phyloP scores from a whole-genome alignment of 2,329 filamentous ascomycete species.

The Aspergillus persii region DNA sequence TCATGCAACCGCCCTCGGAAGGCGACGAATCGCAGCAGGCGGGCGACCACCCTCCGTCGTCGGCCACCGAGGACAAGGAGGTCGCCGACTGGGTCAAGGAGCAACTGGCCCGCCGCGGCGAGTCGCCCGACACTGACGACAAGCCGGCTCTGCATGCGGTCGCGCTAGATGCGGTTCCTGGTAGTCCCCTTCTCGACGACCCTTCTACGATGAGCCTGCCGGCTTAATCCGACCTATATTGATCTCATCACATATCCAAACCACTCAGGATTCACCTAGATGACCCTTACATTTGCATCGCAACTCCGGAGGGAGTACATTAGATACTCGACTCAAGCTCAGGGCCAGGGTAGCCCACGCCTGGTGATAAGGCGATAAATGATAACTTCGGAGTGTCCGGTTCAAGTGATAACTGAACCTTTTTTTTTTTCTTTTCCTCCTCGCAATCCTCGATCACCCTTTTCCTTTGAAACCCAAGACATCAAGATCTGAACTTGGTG shows the following conservation, averaged over 20 bases:
- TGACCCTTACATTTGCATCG: neutral
- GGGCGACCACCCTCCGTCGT: constrained; percentile 31
- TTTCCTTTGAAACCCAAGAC: neutral
- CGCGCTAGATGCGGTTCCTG: constrained; percentile 69
- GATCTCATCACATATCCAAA: neutral
- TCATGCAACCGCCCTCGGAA: constrained; percentile 74
- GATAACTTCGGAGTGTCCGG: neutral
- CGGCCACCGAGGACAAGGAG: constrained; percentile 67
- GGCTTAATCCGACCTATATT: neutral
- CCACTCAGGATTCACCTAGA: neutral
- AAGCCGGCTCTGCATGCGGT: constrained; percentile 87
- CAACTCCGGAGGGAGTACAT: neutral
- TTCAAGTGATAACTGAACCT: neutral
- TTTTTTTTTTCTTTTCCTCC: neutral
- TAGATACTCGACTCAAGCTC: neutral
- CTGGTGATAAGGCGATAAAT: neutral
- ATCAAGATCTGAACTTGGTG: neutral
- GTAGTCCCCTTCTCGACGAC: constrained; percentile 36
- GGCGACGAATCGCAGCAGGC: constrained; percentile 32
- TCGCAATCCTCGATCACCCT: neutral
- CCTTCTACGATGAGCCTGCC: constrained; percentile 13
- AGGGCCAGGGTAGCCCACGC: neutral
- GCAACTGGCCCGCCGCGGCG: constrained; percentile 67
- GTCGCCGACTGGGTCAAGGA: constrained; percentile 80
- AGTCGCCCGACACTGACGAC: constrained; percentile 52